Evolutionary conservation across 176 grass and related monocot species (phyloP), one percentile per base, ranked within the genome.

Genomic region (Musa troglodytarum): DNA sequence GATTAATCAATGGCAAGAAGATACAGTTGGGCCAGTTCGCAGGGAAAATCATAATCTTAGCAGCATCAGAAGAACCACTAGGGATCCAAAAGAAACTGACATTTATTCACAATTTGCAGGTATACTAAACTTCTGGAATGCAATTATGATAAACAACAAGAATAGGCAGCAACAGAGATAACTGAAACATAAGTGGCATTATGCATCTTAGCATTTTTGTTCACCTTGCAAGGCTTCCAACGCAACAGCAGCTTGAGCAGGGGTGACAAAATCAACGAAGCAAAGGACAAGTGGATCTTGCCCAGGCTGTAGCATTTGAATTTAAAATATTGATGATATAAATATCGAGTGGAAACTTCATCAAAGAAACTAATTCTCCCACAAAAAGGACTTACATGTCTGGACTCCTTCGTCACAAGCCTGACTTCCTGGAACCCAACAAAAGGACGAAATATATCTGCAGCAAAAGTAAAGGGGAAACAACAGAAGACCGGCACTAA

Each of bases 401-500:
- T 89, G 25, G 90, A 88, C 78, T 99, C 96, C 79, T 99, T 90
- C 79, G 83, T 82, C 63, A 93, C 75, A 66, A 93, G 59, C 50
- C 88, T 90, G 63, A 93, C 75, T 74, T 89, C 82, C 70, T 73
- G 72, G 29, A 90, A 93, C 24, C 86, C 88, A 10, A 81, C 81
- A 88, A 91, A 93, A 66, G 73, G 90, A 72, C 75, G 82, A 71
- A 97, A 93, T 19, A 97, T 88, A 80, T 97, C 84, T 91, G 73
- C 71, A 69, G 69, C 34, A 43, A 43, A 43, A 43, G 34, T 43
- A 43, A 43, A 43, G 34, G 34, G 34, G 6, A 43, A 43, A 43
- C 34, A 43, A 4, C 34, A 43, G 34, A 43, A 43, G 34, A 43
- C 34, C 29, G 0, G 3, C 34, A 43, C 34, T 43, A 43, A 43